A percentile compares a stretch with the other conserved stretches of the same genome.
These are phyloP conservation scores for Diplogelasinospora grovesii DNA, from an alignment of 495 filamentous ascomycete species.

Conservation along the genomic window DNA sequence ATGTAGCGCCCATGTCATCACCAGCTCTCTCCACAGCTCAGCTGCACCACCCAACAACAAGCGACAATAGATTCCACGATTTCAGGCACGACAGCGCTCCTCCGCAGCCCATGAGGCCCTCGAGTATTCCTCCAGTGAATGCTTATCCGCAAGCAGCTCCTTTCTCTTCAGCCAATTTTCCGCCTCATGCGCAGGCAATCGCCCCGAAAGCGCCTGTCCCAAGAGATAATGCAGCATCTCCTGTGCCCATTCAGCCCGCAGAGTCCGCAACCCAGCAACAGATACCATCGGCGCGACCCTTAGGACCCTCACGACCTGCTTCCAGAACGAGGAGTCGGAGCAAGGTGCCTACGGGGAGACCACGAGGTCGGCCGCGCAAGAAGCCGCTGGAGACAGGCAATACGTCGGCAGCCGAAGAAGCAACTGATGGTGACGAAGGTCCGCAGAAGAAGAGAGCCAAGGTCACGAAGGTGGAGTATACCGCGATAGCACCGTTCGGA, in stretches of 20 bases:
- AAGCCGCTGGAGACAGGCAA: slow-evolving; percentile 39
- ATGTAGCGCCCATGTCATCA: slow-evolving; percentile 20
- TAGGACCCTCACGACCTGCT: slow-evolving; percentile 25
- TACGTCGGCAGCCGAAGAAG: slow-evolving; percentile 62
- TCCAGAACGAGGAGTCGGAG: slow-evolving; percentile 38
- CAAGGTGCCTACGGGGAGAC: slow-evolving; percentile 34
- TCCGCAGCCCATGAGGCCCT: slow-evolving; percentile 12
- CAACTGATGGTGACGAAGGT: slow-evolving; percentile 59
- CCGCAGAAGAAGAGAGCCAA: slow-evolving; percentile 68
- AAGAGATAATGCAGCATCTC: slow-evolving; percentile 11
- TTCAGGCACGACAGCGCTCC: slow-evolving; percentile 14
- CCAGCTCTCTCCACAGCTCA: slow-evolving; percentile 23
- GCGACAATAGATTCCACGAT: slow-evolving; percentile 13
- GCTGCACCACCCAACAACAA: slow-evolving; percentile 12
- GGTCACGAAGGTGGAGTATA: slow-evolving; percentile 60
- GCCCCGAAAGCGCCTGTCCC: slow-evolving; percentile 8
- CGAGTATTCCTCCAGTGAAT: slow-evolving; percentile 18
- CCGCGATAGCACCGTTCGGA: slow-evolving; percentile 60
- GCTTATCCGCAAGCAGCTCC: slow-evolving; percentile 5
- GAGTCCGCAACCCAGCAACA: slow-evolving; percentile 7
- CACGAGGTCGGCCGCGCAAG: slow-evolving; percentile 43
- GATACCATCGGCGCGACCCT: slow-evolving; percentile 2
- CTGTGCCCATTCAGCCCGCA: slow-evolving; percentile 10
- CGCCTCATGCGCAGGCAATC: slow-evolving; percentile 1
- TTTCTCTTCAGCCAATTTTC: slow-evolving; percentile 3